phyloP scores from a whole-genome alignment of 1,284 basidiomycete genomes.

The Sanghuangporus weigelae region DNA sequence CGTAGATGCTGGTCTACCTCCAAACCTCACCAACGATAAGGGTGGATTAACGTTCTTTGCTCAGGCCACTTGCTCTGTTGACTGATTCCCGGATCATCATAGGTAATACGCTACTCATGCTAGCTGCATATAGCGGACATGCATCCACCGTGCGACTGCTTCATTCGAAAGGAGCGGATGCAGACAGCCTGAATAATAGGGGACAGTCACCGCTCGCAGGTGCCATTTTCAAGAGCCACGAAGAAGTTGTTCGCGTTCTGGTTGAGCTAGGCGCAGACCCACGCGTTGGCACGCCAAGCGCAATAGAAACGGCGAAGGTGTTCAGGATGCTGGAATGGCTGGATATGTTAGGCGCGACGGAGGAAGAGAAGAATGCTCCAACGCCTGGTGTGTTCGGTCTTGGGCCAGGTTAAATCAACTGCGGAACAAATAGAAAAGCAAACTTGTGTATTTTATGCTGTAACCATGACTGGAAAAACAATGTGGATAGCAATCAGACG shows the following conservation, averaged over 20 bases:
- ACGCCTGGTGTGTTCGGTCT: slow-evolving; percentile 5
- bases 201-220: slow-evolving; percentile 80
- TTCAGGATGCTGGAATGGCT: slow-evolving; percentile 54
- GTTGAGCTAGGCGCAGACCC: slow-evolving; percentile 66
- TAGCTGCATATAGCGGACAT: slow-evolving; percentile 78
- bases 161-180: slow-evolving; percentile 55
- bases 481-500: not conserved
- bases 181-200: slow-evolving; percentile 68
- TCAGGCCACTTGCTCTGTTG: not conserved
- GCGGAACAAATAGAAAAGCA: no score
- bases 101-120: slow-evolving; percentile 81
- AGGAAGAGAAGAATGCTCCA: slow-evolving; percentile 35
- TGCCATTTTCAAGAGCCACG: slow-evolving; percentile 72
- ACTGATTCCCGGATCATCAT: not conserved
- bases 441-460: no score
- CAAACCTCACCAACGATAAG: slow-evolving; percentile 73
- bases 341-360: slow-evolving; percentile 48
- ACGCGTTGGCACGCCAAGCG: slow-evolving; percentile 63
- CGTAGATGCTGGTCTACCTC: slow-evolving; percentile 68
- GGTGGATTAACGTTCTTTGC: slow-evolving; percentile 32
- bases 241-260: slow-evolving; percentile 58
- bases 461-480: not conserved
- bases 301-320: slow-evolving; percentile 67
- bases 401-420: not conserved
- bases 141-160: slow-evolving; percentile 48